Base-by-base conservation (phyloP, 805 yeast species). In the Cyberlindnera mycetangii region DNA sequence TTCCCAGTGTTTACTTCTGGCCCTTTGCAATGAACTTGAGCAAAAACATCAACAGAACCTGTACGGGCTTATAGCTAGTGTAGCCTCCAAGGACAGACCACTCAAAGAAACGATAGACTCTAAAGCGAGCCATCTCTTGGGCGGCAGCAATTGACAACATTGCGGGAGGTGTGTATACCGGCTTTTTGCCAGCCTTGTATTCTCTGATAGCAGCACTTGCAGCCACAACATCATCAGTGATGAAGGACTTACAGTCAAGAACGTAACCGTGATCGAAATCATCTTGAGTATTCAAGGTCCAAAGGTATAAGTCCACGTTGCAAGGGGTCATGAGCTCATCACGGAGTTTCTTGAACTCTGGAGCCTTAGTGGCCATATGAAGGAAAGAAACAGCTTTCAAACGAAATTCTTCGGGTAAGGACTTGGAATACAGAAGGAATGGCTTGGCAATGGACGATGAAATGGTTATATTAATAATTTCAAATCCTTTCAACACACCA, bases 381-480 rank as follows among this genome's bases (percentile, higher is more conserved):
- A 68, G 59, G 11, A 69, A 41, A 12, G 89, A 82, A 33, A 83
- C 75, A 25, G 82, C 85, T 22, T 71, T 68, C 42, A 81, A 69
- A 61, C 76, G 79, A 54, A 69, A 70, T 53, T 65, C 53, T 8
- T 70, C 65, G 32, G 63, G 53, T 15, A 70, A 50, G 35, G 65
- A 50, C 34, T 62, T 51, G 21, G 74, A 67, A 35, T 74, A 74
- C 38, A 61, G 48, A 16, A 69, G 53, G 17, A 68, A 65, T 5
- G 47, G 44, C 15, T 53, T 46, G 9, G 72, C 67, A 25, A 62
- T 51, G 5, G 61, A 58, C 20, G 69, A 55, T 1, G 69, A 62
- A 28, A 67, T 51, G 4, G 68, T 53, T 20, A 68, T 69, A 39
- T 63, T 69, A 19, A 69, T 60, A 17, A 67, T 56, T 17, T 60